Conservation (phyloP, 768 basidiomycete genomes). For the Leccinellum albellum region DNA sequence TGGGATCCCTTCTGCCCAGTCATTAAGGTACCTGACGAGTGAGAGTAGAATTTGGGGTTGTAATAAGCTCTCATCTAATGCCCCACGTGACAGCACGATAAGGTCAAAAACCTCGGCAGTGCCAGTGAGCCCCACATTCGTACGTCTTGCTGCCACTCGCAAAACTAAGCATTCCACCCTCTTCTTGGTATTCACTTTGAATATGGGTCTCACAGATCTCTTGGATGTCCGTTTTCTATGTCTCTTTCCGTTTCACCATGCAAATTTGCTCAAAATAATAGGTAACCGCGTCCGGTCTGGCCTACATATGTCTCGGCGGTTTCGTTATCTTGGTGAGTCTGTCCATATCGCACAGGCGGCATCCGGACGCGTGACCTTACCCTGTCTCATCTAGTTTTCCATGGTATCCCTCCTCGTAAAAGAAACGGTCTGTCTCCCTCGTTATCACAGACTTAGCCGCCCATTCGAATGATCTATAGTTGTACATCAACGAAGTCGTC, state of each 20-base stretch:
- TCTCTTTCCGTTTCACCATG: background rate
- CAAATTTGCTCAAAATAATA: slow-evolving; percentile 31
- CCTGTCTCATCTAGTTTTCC: slow-evolving; percentile 55
- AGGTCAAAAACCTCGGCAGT: background rate
- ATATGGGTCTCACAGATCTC: slow-evolving; percentile 18
- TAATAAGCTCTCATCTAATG: too few relatives aligned
- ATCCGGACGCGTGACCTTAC: background rate
- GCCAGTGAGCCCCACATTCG: too few relatives aligned
- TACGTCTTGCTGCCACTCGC: too few relatives aligned
- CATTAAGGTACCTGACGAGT: too few relatives aligned
- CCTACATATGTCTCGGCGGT: slow-evolving; percentile 62
- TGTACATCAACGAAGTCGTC: slow-evolving; percentile 92
- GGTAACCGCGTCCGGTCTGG: slow-evolving; percentile 51
- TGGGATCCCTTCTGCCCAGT: too few relatives aligned
- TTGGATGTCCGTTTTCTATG: slow-evolving; percentile 24
- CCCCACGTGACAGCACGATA: slow-evolving; percentile 2
- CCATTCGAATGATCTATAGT: slow-evolving; percentile 30
- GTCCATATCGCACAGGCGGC: background rate
- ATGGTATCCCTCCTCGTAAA: slow-evolving; percentile 79
- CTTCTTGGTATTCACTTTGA: background rate
- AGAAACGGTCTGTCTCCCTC: slow-evolving; percentile 55
- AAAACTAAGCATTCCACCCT: too few relatives aligned
- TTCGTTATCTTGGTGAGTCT: slow-evolving; percentile 44
- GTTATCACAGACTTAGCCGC: background rate
- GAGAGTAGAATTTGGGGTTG: too few relatives aligned